A percentile compares a stretch with the other conserved stretches of the same genome.
These are phyloP conservation scores for Pseudozyma hubeiensis DNA, from an alignment of 1,284 basidiomycete species.

Conservation along the genomic window DNA sequence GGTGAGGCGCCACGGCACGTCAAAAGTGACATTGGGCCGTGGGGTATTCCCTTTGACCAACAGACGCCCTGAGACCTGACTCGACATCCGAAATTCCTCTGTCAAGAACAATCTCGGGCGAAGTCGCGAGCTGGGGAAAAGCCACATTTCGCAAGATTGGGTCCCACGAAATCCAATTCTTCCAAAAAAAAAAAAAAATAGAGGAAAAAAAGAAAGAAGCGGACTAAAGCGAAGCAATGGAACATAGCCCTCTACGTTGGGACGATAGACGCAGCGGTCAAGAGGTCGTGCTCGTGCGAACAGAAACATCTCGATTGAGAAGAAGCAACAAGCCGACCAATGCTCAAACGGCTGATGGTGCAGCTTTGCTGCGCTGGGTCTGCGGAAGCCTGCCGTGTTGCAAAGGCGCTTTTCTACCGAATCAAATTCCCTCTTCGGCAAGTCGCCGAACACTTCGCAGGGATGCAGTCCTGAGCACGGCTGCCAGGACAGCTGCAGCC, in stretches of 20 bases:
- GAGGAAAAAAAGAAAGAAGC: not conserved
- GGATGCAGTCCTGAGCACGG: too few species aligned
- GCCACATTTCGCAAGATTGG: conserved; percentile 1
- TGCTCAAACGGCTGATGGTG: too few species aligned
- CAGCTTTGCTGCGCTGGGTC: too few species aligned
- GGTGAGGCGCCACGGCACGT: conserved; percentile 2
- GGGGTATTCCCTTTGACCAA: conserved; percentile 2
- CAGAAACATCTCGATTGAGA: too few species aligned
- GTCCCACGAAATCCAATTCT: not conserved
- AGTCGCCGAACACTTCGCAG: too few species aligned
- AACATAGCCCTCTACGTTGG: not conserved
- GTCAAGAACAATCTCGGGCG: conserved; percentile 5
- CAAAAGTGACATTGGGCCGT: not conserved
- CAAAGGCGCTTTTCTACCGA: too few species aligned
- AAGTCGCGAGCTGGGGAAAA: conserved; percentile 12
- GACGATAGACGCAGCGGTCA: too few species aligned
- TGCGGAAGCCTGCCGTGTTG: too few species aligned
- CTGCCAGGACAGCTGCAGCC: too few species aligned
- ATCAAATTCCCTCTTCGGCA: too few species aligned
- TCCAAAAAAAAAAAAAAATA: not conserved
- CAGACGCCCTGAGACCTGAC: not conserved
- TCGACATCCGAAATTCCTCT: conserved; percentile 6
- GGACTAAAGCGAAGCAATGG: not conserved
- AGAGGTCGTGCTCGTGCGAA: too few species aligned
- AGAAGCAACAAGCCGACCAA: too few species aligned